These are phyloP conservation scores for Suhomyces faveliae DNA, from an alignment of 805 yeast genomes.

Conservation along the genomic window DNA sequence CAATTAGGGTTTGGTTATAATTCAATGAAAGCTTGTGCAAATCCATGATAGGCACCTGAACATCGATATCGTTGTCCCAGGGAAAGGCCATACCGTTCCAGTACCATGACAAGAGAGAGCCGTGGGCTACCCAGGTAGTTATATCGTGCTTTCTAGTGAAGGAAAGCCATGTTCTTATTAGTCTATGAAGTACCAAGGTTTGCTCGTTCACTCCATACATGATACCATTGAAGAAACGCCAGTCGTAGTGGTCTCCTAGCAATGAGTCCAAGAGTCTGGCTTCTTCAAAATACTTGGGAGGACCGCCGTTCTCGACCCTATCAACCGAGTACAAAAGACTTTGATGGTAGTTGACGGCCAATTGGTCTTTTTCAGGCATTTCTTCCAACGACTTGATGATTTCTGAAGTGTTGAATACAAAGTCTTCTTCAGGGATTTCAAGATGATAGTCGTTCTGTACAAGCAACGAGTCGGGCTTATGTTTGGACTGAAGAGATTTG, in stretches of 20 bases:
- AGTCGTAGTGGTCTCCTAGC: slow-evolving; percentile 28
- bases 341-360: slow-evolving; percentile 29
- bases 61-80: slow-evolving; percentile 31
- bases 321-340: slow-evolving; percentile 32
- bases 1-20: slow-evolving; percentile 24
- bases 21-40: slow-evolving; percentile 20
- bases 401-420: slow-evolving; percentile 21
- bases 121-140: slow-evolving; percentile 30
- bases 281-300: slow-evolving; percentile 42
- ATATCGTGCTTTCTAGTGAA: slow-evolving; percentile 26
- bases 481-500: slow-evolving; percentile 15
- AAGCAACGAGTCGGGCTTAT: slow-evolving; percentile 18
- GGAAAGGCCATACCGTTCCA: slow-evolving; percentile 31
- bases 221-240: slow-evolving; percentile 26
- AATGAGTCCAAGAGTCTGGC: slow-evolving; percentile 26
- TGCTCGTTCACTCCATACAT: slow-evolving; percentile 18
- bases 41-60: slow-evolving; percentile 26
- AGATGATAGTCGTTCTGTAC: slow-evolving; percentile 29
- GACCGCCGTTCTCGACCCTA: slow-evolving; percentile 28
- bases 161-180: slow-evolving; percentile 25
- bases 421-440: slow-evolving; percentile 26
- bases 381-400: slow-evolving; percentile 18
- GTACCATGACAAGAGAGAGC: slow-evolving; percentile 29
- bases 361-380: slow-evolving; percentile 14
- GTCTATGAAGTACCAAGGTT: slow-evolving; percentile 19